Evolutionary conservation across 1,284 basidiomycete genomes (phyloP).

Genomic region (Austroboletus novae-zelandiae): DNA sequence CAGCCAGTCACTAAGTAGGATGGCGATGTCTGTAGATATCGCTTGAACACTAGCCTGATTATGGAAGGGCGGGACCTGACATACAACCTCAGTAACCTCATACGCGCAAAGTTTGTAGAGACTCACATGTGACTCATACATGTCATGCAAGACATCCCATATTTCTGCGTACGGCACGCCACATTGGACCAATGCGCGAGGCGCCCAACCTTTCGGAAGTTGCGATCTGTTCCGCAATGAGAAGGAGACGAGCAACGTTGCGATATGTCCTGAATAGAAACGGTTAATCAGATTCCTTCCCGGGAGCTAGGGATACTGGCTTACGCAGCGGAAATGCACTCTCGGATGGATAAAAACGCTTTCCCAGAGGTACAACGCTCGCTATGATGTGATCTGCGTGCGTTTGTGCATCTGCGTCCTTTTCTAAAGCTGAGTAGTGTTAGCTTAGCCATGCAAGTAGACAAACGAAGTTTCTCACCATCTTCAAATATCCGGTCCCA

Average conservation of each 20-base stretch:
- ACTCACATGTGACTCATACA: constrained; percentile 83
- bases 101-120: neutral
- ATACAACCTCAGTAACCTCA: constrained; percentile 2
- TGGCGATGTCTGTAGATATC: constrained; percentile 75
- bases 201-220: constrained; percentile 75
- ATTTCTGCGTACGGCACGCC: constrained; percentile 74
- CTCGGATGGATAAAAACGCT: constrained; percentile 88
- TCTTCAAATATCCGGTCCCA: constrained; percentile 88
- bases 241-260: constrained; percentile 69
- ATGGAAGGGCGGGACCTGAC: constrained; percentile 80
- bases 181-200: constrained; percentile 73
- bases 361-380: constrained; percentile 69
- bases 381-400: constrained; percentile 63
- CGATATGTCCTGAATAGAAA: constrained; percentile 56
- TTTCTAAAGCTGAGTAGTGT: constrained; percentile 43
- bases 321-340: constrained; percentile 84
- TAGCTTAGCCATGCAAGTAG: neutral
- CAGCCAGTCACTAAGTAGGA: constrained; percentile 74
- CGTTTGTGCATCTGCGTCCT: constrained; percentile 45
- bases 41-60: constrained; percentile 72
- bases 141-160: constrained; percentile 83
- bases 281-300: constrained; percentile 1
- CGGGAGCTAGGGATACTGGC: constrained; percentile 25
- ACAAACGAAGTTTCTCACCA: constrained; percentile 43
- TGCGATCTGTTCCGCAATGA: constrained; percentile 58